Evolutionary conservation across 1,284 basidiomycete species (phyloP).

Genomic region (Ustilago curta): DNA sequence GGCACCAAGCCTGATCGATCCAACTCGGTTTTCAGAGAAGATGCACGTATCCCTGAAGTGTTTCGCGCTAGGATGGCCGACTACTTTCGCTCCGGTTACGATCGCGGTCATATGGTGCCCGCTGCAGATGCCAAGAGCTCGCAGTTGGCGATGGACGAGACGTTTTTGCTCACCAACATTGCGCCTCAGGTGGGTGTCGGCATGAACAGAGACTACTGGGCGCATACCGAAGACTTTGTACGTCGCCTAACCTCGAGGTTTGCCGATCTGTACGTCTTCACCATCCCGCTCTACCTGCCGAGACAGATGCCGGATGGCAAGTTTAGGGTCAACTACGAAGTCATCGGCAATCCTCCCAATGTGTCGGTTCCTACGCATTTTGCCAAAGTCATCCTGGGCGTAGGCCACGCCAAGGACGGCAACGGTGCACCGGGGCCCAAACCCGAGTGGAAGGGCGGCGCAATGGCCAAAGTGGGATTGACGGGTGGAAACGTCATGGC

Average conservation of each 20-base stretch:
- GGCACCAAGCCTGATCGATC: conserved; percentile 71
- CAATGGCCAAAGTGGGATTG: conserved; percentile 28
- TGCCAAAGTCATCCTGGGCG: conserved; percentile 89
- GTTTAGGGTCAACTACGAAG: conserved; percentile 87
- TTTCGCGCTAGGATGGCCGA: conserved; percentile 85
- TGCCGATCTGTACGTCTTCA: conserved; percentile 96
- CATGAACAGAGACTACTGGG: conserved; percentile 92
- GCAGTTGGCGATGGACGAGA: conserved; percentile 94
- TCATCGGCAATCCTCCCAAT: conserved; percentile 90
- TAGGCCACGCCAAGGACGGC: conserved; percentile 20
- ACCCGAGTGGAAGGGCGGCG: conserved; percentile 22
- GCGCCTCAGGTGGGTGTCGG: conserved; percentile 97
- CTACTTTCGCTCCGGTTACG: conserved; percentile 92
- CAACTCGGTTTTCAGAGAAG: conserved; percentile 84
- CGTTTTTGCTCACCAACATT: conserved; percentile 93
- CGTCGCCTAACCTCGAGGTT: conserved; percentile 86
- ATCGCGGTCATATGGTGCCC: conserved; percentile 91
- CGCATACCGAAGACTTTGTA: conserved; percentile 85
- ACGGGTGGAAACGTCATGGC: conserved; percentile 24
- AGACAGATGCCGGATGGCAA: conserved; percentile 86
- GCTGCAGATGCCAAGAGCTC: conserved; percentile 97
- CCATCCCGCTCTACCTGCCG: conserved; percentile 95
- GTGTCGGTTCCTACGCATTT: conserved; percentile 97
- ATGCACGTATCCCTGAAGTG: conserved; percentile 78
- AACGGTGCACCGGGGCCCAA: conserved; percentile 24